Percentiles rank a stretch among this genome's conserved stretches.
These are phyloP conservation scores for Lactifluus echinatus DNA, from an alignment of 768 basidiomycete species.

Conservation along the genomic window DNA sequence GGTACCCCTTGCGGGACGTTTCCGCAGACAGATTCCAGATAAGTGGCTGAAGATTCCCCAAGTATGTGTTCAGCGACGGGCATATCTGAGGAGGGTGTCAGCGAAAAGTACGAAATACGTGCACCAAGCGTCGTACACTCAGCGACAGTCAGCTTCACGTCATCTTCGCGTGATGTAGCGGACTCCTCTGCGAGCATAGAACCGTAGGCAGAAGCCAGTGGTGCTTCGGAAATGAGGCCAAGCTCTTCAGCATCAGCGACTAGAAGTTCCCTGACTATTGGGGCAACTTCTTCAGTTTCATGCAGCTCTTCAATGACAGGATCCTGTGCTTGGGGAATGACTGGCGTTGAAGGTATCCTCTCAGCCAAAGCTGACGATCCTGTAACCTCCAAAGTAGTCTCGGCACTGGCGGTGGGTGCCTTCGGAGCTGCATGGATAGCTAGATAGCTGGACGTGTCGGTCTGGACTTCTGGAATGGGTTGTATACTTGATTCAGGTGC, in stretches of 20 bases:
- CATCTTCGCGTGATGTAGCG: neutral
- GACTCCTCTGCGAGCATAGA: neutral
- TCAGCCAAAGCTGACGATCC: neutral
- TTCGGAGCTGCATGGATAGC: neutral
- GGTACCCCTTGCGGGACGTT: neutral
- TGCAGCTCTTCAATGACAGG: neutral
- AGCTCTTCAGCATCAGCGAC: neutral
- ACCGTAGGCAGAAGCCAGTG: neutral
- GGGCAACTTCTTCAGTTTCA: neutral
- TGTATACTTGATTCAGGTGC: neutral
- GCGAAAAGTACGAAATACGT: neutral
- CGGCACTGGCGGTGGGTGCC: neutral
- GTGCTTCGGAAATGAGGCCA: neutral
- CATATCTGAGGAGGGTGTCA: constrained; percentile 1
- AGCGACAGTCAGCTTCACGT: neutral
- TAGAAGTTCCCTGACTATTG: neutral
- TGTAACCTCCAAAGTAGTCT: neutral
- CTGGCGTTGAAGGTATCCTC: neutral
- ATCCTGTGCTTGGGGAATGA: neutral
- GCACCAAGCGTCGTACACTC: neutral
- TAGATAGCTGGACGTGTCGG: neutral
- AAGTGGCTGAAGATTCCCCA: neutral
- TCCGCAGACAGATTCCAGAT: neutral
- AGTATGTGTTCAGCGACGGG: neutral
- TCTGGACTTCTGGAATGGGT: neutral